Conservation (phyloP, 1,284 basidiomycete genomes). For the Pseudozyma sp. region DNA sequence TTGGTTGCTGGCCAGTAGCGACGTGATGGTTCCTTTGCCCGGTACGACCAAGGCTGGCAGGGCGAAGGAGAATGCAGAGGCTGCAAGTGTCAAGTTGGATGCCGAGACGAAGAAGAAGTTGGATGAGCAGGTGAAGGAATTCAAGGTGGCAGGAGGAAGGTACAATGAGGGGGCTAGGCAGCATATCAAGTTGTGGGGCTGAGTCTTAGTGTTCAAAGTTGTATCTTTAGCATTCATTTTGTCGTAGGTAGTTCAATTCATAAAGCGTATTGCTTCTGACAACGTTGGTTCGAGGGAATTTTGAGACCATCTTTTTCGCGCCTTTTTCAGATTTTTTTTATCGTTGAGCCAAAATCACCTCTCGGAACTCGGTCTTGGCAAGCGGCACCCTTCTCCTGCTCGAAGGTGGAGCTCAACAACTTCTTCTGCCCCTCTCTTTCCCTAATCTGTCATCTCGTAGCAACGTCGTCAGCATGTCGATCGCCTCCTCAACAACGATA, state of each 20-base stretch:
- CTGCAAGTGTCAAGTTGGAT: constrained; percentile 53
- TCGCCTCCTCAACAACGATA: constrained; percentile 12
- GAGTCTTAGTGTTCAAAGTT: neutral
- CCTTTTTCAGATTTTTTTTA: neutral
- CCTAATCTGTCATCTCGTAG: neutral
- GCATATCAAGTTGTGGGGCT: constrained; percentile 30
- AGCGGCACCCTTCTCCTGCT: neutral
- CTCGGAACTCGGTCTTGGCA: constrained; percentile 5
- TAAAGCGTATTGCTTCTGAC: neutral
- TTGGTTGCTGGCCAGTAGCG: constrained; percentile 73
- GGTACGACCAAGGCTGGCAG: constrained; percentile 70
- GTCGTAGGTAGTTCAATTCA: neutral
- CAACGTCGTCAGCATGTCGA: neutral
- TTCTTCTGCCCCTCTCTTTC: neutral
- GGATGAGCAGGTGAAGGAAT: constrained; percentile 31
- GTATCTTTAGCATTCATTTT: neutral
- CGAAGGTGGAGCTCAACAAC: neutral
- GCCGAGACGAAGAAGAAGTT: constrained; percentile 58
- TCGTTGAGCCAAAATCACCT: neutral
- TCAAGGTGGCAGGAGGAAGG: constrained; percentile 37
- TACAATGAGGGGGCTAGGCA: constrained; percentile 30
- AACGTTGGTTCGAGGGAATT: neutral
- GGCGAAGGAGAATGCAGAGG: constrained; percentile 64
- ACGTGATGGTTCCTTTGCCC: constrained; percentile 73
- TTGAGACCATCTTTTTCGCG: constrained; percentile 4